A percentile compares a stretch with the other conserved stretches of the same genome.
Conservation (phyloP, 1,139 yeast species). For the Kodamaea ohmeri region DNA sequence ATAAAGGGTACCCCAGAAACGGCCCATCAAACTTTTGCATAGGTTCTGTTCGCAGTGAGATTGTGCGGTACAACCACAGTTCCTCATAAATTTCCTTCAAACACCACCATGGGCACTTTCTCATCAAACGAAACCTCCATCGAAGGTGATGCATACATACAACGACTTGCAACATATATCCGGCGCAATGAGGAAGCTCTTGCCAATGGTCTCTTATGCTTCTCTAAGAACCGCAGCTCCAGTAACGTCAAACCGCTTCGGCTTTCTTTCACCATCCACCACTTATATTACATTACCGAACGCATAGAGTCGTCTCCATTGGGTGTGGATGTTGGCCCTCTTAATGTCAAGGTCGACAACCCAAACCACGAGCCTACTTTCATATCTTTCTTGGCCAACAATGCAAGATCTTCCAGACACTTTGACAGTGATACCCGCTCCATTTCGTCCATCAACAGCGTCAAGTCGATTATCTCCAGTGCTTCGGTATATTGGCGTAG, state of each 20-base stretch:
- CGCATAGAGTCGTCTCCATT: slow-evolving; percentile 54
- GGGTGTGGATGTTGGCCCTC: slow-evolving; percentile 60
- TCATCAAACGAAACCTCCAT: slow-evolving; percentile 28
- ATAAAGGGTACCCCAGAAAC: slow-evolving; percentile 5
- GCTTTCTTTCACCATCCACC: slow-evolving; percentile 58
- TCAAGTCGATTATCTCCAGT: slow-evolving; percentile 52
- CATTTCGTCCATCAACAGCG: slow-evolving; percentile 60
- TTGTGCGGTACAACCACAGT: slow-evolving; percentile 1
- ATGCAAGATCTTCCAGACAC: slow-evolving; percentile 42
- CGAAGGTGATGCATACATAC: slow-evolving; percentile 45
- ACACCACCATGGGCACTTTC: slow-evolving; percentile 18
- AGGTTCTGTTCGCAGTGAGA: slow-evolving; percentile 2
- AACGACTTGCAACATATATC: slow-evolving; percentile 39
- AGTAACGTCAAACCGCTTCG: slow-evolving; percentile 47
- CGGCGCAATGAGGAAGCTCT: slow-evolving; percentile 44
- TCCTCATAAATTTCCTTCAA: not conserved
- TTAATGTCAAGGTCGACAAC: slow-evolving; percentile 56
- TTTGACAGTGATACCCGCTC: slow-evolving; percentile 59
- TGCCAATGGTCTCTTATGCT: slow-evolving; percentile 45
- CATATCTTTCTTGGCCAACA: slow-evolving; percentile 50
- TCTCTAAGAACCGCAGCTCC: slow-evolving; percentile 30
- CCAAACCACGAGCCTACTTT: slow-evolving; percentile 59
- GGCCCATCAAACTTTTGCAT: slow-evolving; percentile 3
- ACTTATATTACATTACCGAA: slow-evolving; percentile 58
- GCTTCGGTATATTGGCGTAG: slow-evolving; percentile 47